Base-by-base conservation (phyloP, 2,329 filamentous ascomycete species). In the Parastagonospora nodorum region DNA sequence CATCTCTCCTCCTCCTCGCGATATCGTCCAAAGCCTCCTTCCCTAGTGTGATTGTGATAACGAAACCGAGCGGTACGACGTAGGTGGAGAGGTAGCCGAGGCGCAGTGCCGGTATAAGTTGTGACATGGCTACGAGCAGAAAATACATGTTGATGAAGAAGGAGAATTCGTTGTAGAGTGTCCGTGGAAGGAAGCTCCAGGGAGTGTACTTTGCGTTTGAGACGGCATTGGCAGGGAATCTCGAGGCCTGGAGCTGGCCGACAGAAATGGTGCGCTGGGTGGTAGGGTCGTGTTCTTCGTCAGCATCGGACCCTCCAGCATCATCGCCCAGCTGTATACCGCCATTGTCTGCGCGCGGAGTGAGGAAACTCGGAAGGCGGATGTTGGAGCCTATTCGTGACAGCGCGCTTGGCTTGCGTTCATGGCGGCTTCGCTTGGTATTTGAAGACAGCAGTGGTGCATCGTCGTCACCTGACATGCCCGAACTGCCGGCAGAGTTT, bases 71-170 rank as follows among this genome's bases (percentile, higher is more conserved):
- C 1, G 94, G 94, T 15, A 90, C 92, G 71, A 97, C 86, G 66
- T 99, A 99, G 1, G 94, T 97, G 28, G 90, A 90, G 54, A 99
- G 83, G 73, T 97, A 97, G 48, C 94, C 94, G 60, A 99, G 97
- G 47, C 92, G 86, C 47, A 99, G 77, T 16, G 89, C 84, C 4
- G 92, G 92, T 66, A 99, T 92, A 37, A 91, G 87, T 75, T 99
- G 94, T 32, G 93, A 97, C 42, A 97, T 76, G 6, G 94, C 95
- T 42, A 99, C 94, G 24, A 97, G 85, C 48, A 99, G 80, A 73
- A 99, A 99, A 73, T 99, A 99, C 80, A 97, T 90, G 82, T 99
- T 99, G 82, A 99, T 96, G 77, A 99, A 99, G 79, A 97, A 99
- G 52, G 93, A 97, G 73, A 99, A 99, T 71, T 99, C 94, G 77